Evolutionary conservation across 2,329 filamentous ascomycete genomes (phyloP).

Genomic region (Pseudogymnoascus sp.): DNA sequence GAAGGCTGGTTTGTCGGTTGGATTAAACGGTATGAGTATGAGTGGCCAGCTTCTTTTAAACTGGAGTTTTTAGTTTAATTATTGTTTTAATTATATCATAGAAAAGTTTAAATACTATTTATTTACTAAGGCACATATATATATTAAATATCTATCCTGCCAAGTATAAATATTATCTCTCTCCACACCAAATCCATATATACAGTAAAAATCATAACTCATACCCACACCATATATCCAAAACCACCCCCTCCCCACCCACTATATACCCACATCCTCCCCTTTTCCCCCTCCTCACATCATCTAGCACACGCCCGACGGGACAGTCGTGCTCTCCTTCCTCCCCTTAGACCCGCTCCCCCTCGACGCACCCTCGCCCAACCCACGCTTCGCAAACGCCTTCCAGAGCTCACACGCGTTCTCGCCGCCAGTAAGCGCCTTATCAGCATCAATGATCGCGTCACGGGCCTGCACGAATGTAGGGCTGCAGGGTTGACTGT

Average conservation of each 20-base stretch:
- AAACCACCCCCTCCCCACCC: neutral
- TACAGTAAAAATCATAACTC: neutral
- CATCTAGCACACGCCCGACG: neutral
- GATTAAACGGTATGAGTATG: neutral
- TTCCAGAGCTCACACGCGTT: slow-evolving; percentile 47
- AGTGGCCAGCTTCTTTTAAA: neutral
- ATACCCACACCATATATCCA: neutral
- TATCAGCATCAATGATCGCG: slow-evolving; percentile 48
- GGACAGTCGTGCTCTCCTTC: neutral
- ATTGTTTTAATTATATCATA: neutral
- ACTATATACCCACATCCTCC: neutral
- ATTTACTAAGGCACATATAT: neutral
- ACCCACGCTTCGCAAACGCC: slow-evolving; percentile 48
- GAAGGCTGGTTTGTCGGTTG: neutral
- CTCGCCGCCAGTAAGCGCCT: slow-evolving; percentile 39
- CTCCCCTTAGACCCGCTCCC: neutral
- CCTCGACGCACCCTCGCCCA: slow-evolving; percentile 29
- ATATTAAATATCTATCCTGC: neutral
- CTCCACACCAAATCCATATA: neutral
- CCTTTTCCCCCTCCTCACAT: neutral
- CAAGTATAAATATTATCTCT: neutral
- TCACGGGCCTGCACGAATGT: slow-evolving; percentile 44
- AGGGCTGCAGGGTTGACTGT: slow-evolving; percentile 46
- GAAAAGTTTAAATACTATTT: no score
- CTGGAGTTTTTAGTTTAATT: neutral